Evolutionary conservation across 306 rosid genomes (phyloP), one percentile per base, ranked within the genome.

Genomic region (Spatholobus suberectus): DNA sequence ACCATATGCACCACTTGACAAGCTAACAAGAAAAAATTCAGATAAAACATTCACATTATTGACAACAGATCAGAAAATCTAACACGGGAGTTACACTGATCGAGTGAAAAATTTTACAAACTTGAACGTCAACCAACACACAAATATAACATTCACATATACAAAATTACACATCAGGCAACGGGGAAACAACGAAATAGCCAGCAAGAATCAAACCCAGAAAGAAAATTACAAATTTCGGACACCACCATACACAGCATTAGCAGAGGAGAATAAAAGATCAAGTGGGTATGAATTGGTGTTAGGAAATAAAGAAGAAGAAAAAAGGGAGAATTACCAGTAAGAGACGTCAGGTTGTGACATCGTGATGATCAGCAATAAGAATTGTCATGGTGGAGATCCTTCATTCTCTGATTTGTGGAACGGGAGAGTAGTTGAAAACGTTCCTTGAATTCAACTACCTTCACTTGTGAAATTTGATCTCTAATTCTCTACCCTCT

Each of bases 311-410:
- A 44, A 52, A 73, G 27, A 35, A 70, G 69, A 11, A n/a, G n/a
- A n/a, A n/a, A n/a, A 3, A 23, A 73, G 4, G 14, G 29, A 73
- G 63, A 76, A 51, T 24, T 13, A 87, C 93, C 86, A 78, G 78
- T 90, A 89, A 47, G 90, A 81, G 80, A 89, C 86, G 6, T 85
- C 82, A 83, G 93, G 43, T 75, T 86, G 88, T 81, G 90, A 87
- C 93, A 89, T 89, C 79, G 83, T 89, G 51, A 66, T 70, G 79
- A 73, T 75, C 83, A 81, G 47, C 51, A 35, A 8, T 69, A 74
- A 59, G 38, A 69, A 40, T 61, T 29, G 68, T 21, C 83, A 75
- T 80, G 78, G 71, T 14, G 79, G 29, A 55, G 62, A 55, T 21
- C 73, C 46, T 78, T 81, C 90, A 86, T 81, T n/a, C 46, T 72